These are phyloP conservation scores for Metschnikowia lachancei DNA, from an alignment of 805 yeast species.

Conservation along the genomic window DNA sequence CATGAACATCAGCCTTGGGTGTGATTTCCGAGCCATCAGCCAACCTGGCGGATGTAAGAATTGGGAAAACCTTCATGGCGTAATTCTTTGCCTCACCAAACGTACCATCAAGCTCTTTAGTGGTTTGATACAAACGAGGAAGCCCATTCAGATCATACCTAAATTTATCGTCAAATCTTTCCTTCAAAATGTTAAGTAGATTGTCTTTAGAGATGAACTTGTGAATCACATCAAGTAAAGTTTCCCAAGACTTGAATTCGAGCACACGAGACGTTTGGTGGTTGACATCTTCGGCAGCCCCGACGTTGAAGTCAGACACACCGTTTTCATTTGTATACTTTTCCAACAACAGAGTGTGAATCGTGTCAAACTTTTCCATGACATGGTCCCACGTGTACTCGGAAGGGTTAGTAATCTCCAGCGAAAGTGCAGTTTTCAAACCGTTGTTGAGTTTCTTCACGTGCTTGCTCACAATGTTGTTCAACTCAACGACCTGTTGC, in stretches of 20 bases:
- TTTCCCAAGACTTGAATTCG: conserved; percentile 60
- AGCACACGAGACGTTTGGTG: conserved; percentile 41
- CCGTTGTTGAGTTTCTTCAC: conserved; percentile 46
- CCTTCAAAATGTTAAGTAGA: conserved; percentile 64
- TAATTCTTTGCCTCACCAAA: conserved; percentile 58
- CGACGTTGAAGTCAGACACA: conserved; percentile 62
- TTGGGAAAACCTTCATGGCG: conserved; percentile 58
- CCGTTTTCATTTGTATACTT: conserved; percentile 21
- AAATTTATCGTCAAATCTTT: conserved; percentile 77
- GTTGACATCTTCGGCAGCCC: conserved; percentile 48
- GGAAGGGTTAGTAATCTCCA: conserved; percentile 49
- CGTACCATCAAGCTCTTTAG: conserved; percentile 65
- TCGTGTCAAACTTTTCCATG: conserved; percentile 47
- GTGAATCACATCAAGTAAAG: conserved; percentile 55
- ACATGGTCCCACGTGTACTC: conserved; percentile 28
- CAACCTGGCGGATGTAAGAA: conserved; percentile 54
- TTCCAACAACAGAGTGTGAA: conserved; percentile 25
- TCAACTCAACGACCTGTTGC: conserved; percentile 37
- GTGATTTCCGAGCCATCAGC: conserved; percentile 53
- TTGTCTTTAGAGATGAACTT: conserved; percentile 66
- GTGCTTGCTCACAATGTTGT: conserved; percentile 32
- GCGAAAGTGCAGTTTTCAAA: conserved; percentile 51
- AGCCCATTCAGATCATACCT: conserved; percentile 78
- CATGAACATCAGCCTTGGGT: conserved; percentile 53
- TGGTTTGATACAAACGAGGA: conserved; percentile 77